These are phyloP conservation scores for Liquidambar formosana DNA, from an alignment of 164 flowering plant species.

Conservation along the genomic window DNA sequence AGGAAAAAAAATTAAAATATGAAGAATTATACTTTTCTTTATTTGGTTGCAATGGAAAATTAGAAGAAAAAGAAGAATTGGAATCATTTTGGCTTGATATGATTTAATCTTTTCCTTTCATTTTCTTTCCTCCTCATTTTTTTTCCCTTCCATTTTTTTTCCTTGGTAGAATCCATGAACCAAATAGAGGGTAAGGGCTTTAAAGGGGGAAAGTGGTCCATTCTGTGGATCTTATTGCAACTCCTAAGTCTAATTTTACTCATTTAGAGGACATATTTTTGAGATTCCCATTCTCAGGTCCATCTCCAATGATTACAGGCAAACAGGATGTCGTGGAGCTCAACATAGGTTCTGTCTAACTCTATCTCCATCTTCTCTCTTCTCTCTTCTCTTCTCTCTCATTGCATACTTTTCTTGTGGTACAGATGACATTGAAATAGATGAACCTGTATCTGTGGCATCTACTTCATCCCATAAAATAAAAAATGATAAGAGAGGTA, in stretches of 20 bases:
- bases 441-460: conserved; percentile 47
- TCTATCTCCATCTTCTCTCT: not conserved
- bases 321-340: conserved; percentile 36
- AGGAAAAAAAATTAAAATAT: too few relatives aligned
- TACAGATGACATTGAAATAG: conserved; percentile 88
- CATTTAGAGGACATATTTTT: conserved; percentile 43
- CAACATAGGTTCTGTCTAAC: conserved; percentile 50
- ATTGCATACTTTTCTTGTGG: conserved; percentile 5
- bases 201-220: conserved; percentile 30
- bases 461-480: conserved; percentile 44
- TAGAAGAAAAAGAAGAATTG: too few relatives aligned
- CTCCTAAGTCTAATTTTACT: conserved; percentile 21
- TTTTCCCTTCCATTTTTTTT: too few relatives aligned
- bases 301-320: conserved; percentile 17
- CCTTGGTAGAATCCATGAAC: conserved; percentile 50
- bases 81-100: too few relatives aligned
- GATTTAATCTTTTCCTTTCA: too few relatives aligned
- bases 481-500: conserved; percentile 41
- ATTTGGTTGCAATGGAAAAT: too few relatives aligned
- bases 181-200: too few relatives aligned
- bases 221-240: conserved; percentile 10
- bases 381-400: conserved; percentile 3
- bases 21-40: too few relatives aligned
- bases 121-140: too few relatives aligned
- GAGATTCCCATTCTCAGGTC: conserved; percentile 28